Base-by-base conservation (phyloP, 2,329 filamentous ascomycete species). In the Microdochium paspali region DNA sequence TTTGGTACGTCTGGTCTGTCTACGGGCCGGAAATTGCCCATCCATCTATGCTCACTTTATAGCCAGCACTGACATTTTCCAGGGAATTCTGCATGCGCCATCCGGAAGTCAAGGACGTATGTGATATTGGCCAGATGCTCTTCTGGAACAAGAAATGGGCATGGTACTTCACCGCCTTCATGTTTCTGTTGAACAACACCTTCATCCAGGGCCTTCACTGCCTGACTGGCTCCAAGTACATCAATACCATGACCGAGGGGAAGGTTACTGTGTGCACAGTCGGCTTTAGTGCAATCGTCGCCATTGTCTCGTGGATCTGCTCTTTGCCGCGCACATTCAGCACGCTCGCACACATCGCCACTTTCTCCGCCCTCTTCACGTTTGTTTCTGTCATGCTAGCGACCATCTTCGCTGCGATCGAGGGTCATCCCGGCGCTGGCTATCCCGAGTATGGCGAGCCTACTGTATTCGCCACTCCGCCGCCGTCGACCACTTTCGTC, bases 171-270 rank as follows among this genome's bases (percentile, higher is more conserved):
- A 83, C 80, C 0, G 90, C 88, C 1, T 69, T 88, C 62, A 95
- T 95, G 86, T 96, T 96, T 65, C 69, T 95, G 43, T 66, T 95
- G 52, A 96, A 96, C 76, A 96, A 95, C 63, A 95, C 88, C 15
- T 93, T 93, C 63, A 93, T 94, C 56, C 84, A 89, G 75, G 85
- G 80, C 39, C 74, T 95, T 44, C 90, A 95, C 62, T 87, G 90
- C 53, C 74, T 95, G 44, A 83, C 89, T 3, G 88, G 87, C 43
- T 85, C 89, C 47, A 85, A 91, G 63, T 95, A 93, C 58, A 74
- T 95, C 53, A 95, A 95, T 70, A 95, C 89, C 47, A 90, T 95
- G 74, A 85, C 84, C 5, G 76, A 82, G 49, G 74, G 81, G 55
- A 72, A 76, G 44, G 68, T 87, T 18, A 61, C 64, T 18, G 79